Base-by-base conservation (phyloP, 768 basidiomycete species). In the Candolleomyces aberdarensis region DNA sequence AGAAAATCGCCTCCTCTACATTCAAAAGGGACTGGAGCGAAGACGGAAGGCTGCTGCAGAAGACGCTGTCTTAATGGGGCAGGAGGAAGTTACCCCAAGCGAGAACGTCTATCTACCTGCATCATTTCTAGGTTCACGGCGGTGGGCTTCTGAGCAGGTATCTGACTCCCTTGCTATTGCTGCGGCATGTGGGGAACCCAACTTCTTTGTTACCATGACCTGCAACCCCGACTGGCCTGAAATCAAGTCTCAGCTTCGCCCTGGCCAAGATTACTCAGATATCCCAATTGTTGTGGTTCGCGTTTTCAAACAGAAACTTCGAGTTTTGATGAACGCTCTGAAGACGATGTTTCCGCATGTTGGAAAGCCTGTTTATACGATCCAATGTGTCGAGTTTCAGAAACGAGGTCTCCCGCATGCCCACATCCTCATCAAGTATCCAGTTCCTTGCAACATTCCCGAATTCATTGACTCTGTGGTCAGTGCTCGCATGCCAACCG, bases 151-250 rank as follows among this genome's bases (percentile, higher is more conserved):
- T 11, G 53, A 55, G 15, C 53, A 55, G 40, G 53, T 55, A 1
- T 10, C 32, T 6, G 53, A 79, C 63, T 70, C 72, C 0, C 63
- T 79, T 0, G 72, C 74, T 0, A 67, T 80, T 52, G 76, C 74
- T 0, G 62, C 65, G 0, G 58, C 63, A 0, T 64, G 41, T 32
- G 76, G 75, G 0, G 51, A 57, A 6, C 76, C 74, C 0, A 74
- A 71, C 0, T 74, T 76, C 40, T 78, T 78, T 59, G 63, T 76
- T 41, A 78, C 78, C 0, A 75, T 77, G 70, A 78, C 76, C 0
- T 78, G 75, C 69, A 78, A 78, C 57, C 69, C 74, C 0, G 63
- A 71, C 0, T 80, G 78, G 78, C 73, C 72, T 2, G 78, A 80
- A 66, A 75, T 80, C 10, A 48, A 39, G 0, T 54, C 54, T 2